Evolutionary conservation across 805 yeast genomes (phyloP).

Genomic region (Wickerhamomyces xylosicus): DNA sequence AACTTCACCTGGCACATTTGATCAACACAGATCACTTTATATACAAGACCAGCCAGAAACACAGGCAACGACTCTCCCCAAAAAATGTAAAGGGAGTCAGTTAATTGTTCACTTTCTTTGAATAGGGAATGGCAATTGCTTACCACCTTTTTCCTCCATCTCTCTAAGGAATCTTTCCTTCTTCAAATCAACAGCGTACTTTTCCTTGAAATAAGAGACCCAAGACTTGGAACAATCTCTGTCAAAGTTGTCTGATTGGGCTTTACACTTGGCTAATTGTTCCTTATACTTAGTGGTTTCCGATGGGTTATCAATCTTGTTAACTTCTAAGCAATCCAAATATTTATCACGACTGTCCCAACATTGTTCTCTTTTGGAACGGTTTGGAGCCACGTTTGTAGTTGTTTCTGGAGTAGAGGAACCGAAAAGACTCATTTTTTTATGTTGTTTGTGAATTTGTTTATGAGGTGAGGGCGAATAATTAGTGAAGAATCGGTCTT

Average conservation of each 20-base stretch:
- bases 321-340: slow-evolving; percentile 63
- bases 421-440: slow-evolving; percentile 38
- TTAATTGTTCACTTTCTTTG: too few species aligned
- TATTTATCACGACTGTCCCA: slow-evolving; percentile 84
- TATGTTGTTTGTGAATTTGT: not conserved
- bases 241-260: slow-evolving; percentile 48
- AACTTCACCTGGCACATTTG: too few species aligned
- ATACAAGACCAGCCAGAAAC: too few species aligned
- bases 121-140: slow-evolving; percentile 18
- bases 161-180: slow-evolving; percentile 59
- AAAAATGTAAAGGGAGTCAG: too few species aligned
- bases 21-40: too few species aligned
- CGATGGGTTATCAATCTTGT: slow-evolving; percentile 60
- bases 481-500: too few species aligned
- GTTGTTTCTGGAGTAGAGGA: slow-evolving; percentile 17
- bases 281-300: slow-evolving; percentile 36
- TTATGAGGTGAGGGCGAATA: not conserved
- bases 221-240: slow-evolving; percentile 77
- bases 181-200: slow-evolving; percentile 67
- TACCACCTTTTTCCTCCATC: slow-evolving; percentile 58
- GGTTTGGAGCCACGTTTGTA: slow-evolving; percentile 40
- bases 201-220: slow-evolving; percentile 86
- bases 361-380: slow-evolving; percentile 64
- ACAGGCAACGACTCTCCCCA: too few species aligned
- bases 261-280: slow-evolving; percentile 48